A percentile compares a stretch with the other conserved stretches of the same genome.
Conservation (phyloP, 2,329 filamentous ascomycete genomes). For the Zymoseptoria pseudotritici region DNA sequence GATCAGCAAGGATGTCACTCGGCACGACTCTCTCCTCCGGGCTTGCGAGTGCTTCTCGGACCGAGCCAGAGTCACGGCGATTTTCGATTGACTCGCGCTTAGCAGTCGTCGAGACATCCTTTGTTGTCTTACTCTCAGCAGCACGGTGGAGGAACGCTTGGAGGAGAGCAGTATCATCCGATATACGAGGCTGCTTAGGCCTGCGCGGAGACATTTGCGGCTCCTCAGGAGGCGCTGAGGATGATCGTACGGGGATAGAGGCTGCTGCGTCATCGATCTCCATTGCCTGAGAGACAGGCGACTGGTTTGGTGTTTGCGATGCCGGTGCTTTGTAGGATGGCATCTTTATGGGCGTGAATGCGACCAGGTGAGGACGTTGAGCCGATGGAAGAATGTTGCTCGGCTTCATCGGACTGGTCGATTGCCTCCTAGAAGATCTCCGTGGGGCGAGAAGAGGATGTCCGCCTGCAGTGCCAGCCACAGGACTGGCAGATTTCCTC, state of each 20-base stretch:
- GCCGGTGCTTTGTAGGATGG: constrained; percentile 1
- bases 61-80: constrained; percentile 40
- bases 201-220: constrained; percentile 21
- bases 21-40: constrained; percentile 25
- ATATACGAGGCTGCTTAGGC: constrained; percentile 29
- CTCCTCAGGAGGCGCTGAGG: constrained; percentile 31
- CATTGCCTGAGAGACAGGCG: constrained; percentile 4
- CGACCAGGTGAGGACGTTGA: constrained; percentile 20
- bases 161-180: constrained; percentile 42
- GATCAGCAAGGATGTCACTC: constrained; percentile 34
- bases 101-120: constrained; percentile 19
- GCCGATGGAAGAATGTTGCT: constrained; percentile 8
- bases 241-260: constrained; percentile 10
- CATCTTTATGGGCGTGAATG: constrained; percentile 24
- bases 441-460: constrained; percentile 17
- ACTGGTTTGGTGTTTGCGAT: constrained; percentile 2
- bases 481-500: constrained; percentile 7
- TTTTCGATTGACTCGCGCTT: constrained; percentile 39
- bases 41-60: constrained; percentile 41
- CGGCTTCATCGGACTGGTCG: constrained; percentile 22
- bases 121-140: constrained; percentile 37
- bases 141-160: constrained; percentile 44
- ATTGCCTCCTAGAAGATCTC: constrained; percentile 23
- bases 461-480: constrained; percentile 11
- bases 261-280: neutral